Conservation (phyloP, 2,329 filamentous ascomycete genomes). For the Calonectria hawksworthii region DNA sequence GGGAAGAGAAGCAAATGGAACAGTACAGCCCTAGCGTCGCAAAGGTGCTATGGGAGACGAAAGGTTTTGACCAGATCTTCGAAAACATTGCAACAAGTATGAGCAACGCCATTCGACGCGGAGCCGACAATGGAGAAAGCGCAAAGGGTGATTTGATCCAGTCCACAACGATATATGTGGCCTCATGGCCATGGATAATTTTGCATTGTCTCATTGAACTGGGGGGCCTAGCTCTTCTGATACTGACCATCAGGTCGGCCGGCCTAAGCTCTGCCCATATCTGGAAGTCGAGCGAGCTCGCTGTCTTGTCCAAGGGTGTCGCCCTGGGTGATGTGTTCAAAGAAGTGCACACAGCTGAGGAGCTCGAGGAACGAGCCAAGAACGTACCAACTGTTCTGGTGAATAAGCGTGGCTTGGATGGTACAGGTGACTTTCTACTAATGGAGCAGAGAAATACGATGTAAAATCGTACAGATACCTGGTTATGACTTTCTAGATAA, state of each 20-base stretch:
- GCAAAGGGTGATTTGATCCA: constrained; percentile 1
- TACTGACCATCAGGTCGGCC: constrained; percentile 10
- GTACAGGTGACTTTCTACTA: neutral
- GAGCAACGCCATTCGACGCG: constrained; percentile 29
- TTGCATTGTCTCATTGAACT: constrained; percentile 25
- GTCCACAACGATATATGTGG: constrained; percentile 24
- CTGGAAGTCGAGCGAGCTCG: constrained; percentile 34
- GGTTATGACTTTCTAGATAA: neutral
- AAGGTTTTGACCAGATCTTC: constrained; percentile 16
- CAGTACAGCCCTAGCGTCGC: constrained; percentile 21
- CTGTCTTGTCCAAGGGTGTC: constrained; percentile 25
- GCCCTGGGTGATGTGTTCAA: constrained; percentile 7
- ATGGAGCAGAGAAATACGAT: neutral
- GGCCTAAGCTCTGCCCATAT: neutral
- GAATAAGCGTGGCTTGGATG: neutral
- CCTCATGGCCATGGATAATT: constrained; percentile 30
- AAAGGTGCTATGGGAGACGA: constrained; percentile 22
- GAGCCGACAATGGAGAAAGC: neutral
- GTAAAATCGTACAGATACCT: neutral
- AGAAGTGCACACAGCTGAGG: constrained; percentile 3
- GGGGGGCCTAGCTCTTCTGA: constrained; percentile 12
- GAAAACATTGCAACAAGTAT: constrained; percentile 31
- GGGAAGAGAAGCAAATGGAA: constrained; percentile 1
- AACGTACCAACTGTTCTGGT: constrained; percentile 1
- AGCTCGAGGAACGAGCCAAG: constrained; percentile 21